Percentiles rank a stretch among this genome's conserved stretches.
phyloP scores from a whole-genome alignment of 768 basidiomycete genomes.

The Naematelia aurantialba region DNA sequence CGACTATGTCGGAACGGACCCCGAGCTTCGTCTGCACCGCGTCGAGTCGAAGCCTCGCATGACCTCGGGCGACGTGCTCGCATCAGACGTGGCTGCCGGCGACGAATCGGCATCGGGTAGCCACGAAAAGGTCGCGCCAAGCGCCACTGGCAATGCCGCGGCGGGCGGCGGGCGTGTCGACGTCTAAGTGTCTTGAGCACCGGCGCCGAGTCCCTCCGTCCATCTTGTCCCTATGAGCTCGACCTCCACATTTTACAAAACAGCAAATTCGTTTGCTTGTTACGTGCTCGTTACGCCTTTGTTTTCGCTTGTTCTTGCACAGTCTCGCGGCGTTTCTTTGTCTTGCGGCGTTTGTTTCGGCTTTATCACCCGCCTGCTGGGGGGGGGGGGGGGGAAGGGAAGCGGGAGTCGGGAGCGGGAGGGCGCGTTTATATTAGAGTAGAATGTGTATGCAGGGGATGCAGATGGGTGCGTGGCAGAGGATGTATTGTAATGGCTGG shows the following conservation, averaged over 20 bases:
- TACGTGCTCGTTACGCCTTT: neutral
- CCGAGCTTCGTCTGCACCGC: slow-evolving; percentile 53
- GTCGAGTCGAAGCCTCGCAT: slow-evolving; percentile 33
- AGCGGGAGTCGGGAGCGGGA: neutral
- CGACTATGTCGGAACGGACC: slow-evolving; percentile 62
- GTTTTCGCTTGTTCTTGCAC: neutral
- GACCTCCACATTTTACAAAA: too few relatives aligned
- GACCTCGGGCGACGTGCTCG: slow-evolving; percentile 30
- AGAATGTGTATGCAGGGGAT: neutral
- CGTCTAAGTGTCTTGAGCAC: slow-evolving; percentile 18
- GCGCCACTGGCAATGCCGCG: slow-evolving; percentile 22
- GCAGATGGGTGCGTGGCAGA: too few relatives aligned
- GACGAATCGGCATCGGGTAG: slow-evolving; percentile 9
- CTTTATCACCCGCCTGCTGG: neutral
- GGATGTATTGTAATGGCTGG: neutral
- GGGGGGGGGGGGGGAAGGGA: neutral
- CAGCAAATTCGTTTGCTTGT: too few relatives aligned
- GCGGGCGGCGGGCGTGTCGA: slow-evolving; percentile 43
- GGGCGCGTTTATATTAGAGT: neutral
- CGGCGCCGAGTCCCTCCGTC: too few relatives aligned
- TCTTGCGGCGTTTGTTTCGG: neutral
- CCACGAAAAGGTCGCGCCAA: slow-evolving; percentile 17
- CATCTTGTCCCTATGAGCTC: too few relatives aligned
- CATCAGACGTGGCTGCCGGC: neutral
- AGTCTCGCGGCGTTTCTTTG: neutral